Percentiles rank a stretch among this genome's conserved stretches.
phyloP scores from a whole-genome alignment of 441 rosid genomes.

The Pelargonium cotyledonis region DNA sequence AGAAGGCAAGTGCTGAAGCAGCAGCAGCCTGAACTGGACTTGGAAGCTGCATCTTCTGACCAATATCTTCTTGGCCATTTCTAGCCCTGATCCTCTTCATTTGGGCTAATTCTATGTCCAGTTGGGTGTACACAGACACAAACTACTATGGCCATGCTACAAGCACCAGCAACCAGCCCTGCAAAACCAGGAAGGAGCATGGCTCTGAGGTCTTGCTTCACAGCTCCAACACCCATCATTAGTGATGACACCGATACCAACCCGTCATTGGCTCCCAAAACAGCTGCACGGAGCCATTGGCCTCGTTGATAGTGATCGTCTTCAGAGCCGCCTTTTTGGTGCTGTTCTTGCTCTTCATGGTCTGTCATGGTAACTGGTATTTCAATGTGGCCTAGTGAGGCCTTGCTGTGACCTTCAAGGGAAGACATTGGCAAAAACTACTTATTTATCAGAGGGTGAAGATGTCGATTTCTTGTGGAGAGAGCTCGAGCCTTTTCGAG shows the following conservation, averaged over 20 bases:
- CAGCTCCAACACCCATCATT: conserved; percentile 57
- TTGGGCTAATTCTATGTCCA: conserved; percentile 37
- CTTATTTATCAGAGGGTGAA: too few relatives aligned
- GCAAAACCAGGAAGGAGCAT: conserved; percentile 48
- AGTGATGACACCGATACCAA: conserved; percentile 47
- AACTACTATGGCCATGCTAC: conserved; percentile 55
- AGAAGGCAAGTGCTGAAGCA: conserved; percentile 46
- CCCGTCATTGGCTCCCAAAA: conserved; percentile 55
- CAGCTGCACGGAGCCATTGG: conserved; percentile 50
- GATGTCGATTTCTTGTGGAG: too few relatives aligned
- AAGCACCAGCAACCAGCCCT: conserved; percentile 41
- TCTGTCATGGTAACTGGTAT: not conserved
- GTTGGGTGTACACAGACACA: conserved; percentile 46
- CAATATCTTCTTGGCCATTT: too few relatives aligned
- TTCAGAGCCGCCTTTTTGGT: conserved; percentile 7
- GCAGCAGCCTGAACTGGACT: conserved; percentile 41
- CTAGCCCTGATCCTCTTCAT: conserved; percentile 28
- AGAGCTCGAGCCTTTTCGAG: too few relatives aligned
- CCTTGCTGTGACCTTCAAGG: too few relatives aligned
- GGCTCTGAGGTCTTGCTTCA: conserved; percentile 39
- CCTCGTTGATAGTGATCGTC: conserved; percentile 34
- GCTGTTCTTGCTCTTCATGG: conserved; percentile 13
- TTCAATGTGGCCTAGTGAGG: not conserved
- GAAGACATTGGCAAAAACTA: too few relatives aligned
- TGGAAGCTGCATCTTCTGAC: conserved; percentile 18